phyloP scores from a whole-genome alignment of 306 rosid genomes.

The Macrotyloma uniflorum region DNA sequence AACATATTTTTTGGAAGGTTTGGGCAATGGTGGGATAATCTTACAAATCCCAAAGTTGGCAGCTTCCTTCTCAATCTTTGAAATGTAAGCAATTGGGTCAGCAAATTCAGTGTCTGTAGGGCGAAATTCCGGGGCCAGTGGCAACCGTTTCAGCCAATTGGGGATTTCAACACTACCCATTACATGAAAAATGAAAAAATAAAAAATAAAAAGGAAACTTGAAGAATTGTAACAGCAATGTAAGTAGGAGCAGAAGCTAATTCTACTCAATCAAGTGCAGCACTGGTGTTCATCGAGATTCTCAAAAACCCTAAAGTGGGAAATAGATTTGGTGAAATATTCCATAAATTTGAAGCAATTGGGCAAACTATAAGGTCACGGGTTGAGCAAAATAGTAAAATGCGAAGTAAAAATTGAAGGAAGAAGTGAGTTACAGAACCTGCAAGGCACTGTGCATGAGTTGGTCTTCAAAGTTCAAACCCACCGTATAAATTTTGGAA shows the following conservation, averaged over 20 bases:
- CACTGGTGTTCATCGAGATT: slow-evolving; percentile 31
- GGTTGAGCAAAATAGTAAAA: slow-evolving; percentile 28
- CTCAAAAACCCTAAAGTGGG: slow-evolving; percentile 66
- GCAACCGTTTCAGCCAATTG: slow-evolving; percentile 82
- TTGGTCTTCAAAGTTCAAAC: slow-evolving; percentile 58
- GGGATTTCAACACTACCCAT: slow-evolving; percentile 91
- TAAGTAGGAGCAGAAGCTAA: slow-evolving; percentile 36
- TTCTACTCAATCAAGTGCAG: slow-evolving; percentile 40
- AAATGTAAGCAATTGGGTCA: slow-evolving; percentile 97
- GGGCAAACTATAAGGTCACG: slow-evolving; percentile 28
- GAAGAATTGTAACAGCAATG: slow-evolving; percentile 45
- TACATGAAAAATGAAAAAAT: slow-evolving; percentile 28
- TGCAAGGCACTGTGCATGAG: slow-evolving; percentile 52
- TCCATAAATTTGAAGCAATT: slow-evolving; percentile 34
- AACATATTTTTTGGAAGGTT: slow-evolving; percentile 84
- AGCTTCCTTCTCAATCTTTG: slow-evolving; percentile 97
- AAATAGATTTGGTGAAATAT: slow-evolving; percentile 37
- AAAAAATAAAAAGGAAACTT: not conserved
- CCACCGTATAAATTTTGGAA: slow-evolving; percentile 24
- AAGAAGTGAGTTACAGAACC: slow-evolving; percentile 45
- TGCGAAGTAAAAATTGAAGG: slow-evolving; percentile 42
- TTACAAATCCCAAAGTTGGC: slow-evolving; percentile 88
- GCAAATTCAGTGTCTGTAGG: slow-evolving; percentile 95
- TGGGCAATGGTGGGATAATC: slow-evolving; percentile 93
- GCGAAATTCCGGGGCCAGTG: slow-evolving; percentile 93